Conservation (phyloP, 208 protist genomes). For the Crithidia expoeki region DNA sequence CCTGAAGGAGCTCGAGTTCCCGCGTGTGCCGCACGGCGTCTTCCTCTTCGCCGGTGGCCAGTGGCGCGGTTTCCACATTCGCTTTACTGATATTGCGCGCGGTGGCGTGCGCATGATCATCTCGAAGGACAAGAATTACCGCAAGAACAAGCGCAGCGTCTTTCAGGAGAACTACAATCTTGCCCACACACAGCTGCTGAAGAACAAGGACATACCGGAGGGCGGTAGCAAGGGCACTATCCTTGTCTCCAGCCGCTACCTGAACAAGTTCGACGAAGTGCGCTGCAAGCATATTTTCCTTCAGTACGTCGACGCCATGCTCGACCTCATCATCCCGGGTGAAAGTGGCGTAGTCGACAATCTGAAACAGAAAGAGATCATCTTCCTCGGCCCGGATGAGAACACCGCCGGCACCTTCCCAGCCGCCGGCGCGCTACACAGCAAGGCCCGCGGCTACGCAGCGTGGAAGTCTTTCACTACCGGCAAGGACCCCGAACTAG, state of each 20-base stretch:
- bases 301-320: conserved; percentile 94
- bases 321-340: conserved; percentile 91
- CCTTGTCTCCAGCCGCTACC: conserved; percentile 78
- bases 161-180: conserved; percentile 98
- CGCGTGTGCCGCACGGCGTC: conserved; percentile 85
- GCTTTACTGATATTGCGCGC: conserved; percentile 95
- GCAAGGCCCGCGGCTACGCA: conserved; percentile 82
- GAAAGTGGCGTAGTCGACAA: conserved; percentile 84
- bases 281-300: conserved; percentile 88
- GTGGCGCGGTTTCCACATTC: conserved; percentile 97
- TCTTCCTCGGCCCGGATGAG: conserved; percentile 97
- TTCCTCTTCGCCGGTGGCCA: conserved; percentile 93
- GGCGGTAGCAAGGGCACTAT: conserved; percentile 96
- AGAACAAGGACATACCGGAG: conserved; percentile 98
- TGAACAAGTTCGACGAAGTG: conserved; percentile 73
- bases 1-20: conserved; percentile 81
- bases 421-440: conserved; percentile 70
- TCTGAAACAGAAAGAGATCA: conserved; percentile 86
- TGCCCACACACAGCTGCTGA: conserved; percentile 94
- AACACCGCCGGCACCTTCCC: conserved; percentile 92
- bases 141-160: conserved; percentile 87
- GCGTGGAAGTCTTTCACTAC: conserved; percentile 97
- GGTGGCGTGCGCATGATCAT: conserved; percentile 96
- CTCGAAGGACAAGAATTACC: conserved; percentile 88
- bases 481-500: conserved; percentile 91